phyloP scores from a whole-genome alignment of 2,329 filamentous ascomycete species.

The Epichloe brachyelytri region DNA sequence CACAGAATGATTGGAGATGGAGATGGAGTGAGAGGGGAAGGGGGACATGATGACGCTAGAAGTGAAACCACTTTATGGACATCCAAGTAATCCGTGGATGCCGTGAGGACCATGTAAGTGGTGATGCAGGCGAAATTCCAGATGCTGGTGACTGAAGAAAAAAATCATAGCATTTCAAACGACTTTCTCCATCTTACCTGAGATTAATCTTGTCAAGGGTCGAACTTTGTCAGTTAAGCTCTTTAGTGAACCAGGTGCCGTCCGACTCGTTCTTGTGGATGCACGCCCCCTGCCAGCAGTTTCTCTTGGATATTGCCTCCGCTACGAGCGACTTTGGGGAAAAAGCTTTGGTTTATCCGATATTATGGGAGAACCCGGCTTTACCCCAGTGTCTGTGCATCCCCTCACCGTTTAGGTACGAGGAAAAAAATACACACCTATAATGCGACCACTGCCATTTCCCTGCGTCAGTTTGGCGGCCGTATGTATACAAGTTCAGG shows the following conservation, averaged over 20 bases:
- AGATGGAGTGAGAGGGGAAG: not conserved
- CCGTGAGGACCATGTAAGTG: not conserved
- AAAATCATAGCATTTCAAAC: too few relatives aligned
- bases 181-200: too few relatives aligned
- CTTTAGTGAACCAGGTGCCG: too few relatives aligned
- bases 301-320: not conserved
- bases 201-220: too few relatives aligned
- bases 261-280: too few relatives aligned
- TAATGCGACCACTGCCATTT: not conserved
- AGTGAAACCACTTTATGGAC: not conserved
- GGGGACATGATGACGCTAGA: not conserved
- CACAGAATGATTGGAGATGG: too few relatives aligned
- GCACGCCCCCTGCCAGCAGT: not conserved
- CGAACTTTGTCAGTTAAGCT: too few relatives aligned
- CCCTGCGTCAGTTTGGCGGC: not conserved
- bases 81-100: not conserved
- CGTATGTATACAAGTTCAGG: not conserved
- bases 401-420: not conserved
- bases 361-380: too few relatives aligned
- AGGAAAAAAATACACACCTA: not conserved
- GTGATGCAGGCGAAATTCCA: not conserved
- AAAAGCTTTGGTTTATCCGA: too few relatives aligned
- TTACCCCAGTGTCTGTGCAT: too few relatives aligned
- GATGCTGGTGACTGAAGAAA: not conserved
- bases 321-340: too few relatives aligned